Evolutionary conservation across 108 stramenopile genomes (phyloP), one percentile per base, ranked within the genome.

Genomic region (Pseudonitzschia multistriata): DNA sequence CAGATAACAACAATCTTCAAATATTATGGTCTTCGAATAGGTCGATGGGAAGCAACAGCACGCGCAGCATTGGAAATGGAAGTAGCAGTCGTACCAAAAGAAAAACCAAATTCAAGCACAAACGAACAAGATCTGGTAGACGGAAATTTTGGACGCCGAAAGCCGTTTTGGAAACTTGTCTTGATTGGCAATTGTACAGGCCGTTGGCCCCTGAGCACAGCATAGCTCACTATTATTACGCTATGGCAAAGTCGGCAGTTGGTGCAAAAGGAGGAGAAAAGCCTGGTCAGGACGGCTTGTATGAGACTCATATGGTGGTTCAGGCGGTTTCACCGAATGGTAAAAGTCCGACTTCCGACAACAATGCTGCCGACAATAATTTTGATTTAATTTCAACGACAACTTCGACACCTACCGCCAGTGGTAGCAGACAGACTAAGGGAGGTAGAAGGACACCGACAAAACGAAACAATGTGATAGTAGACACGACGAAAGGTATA

Each of bases 221-320:
- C 13, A 85, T 92, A 73, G 68, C 84, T 28, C 73, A 77, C 24
- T 85, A 88, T 70, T 71, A 81, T 22, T 52, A 55, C 22, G 74
- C 72, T 11, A 72, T 92, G 30, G 70, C 83, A 2, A 52, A 87
- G 64, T 68, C 80, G 19, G 77, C 88, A 35, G 86, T 78, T 7
- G 62, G 74, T 0, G 50, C 83, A 35, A 62, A 49, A 35, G 76
- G 76, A 24, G 63, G 73, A 54, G 78, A 87, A 76, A 72, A 76
- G 24, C 39, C 81, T 11, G 81, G 83, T 6, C 69, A 61, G 42
- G 91, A 92, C 74, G 91, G 91, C 24, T 84, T 92, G 84, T 92
- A 87, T 68, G 91, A 92, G 62, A 79, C 66, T 27, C 64, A 86
- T 34, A 55, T 71, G 52, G 63, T 88, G 24, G 87, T 88, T 19